A percentile compares a stretch with the other conserved stretches of the same genome.
Evolutionary conservation across 495 filamentous ascomycete species (phyloP).

Genomic region (Penicillium parvum): DNA sequence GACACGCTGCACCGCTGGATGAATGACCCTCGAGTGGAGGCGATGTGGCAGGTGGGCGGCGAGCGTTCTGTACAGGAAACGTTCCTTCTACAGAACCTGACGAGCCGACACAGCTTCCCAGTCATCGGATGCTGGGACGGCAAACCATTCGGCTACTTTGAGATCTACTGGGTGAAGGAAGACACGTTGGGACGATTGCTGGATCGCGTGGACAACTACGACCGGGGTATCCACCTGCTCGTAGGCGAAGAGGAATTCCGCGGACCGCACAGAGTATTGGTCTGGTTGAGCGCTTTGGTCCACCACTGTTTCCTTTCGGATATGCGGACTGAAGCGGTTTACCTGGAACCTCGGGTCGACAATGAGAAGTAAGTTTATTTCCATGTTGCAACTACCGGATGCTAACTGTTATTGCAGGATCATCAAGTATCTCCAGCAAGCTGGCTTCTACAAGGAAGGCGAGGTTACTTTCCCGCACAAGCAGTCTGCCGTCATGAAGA

Average conservation of each 20-base stretch:
- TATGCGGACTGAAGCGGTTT: conserved; percentile 72
- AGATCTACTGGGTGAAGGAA: conserved; percentile 98
- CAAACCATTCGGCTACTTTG: conserved; percentile 94
- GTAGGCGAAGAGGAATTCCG: conserved; percentile 92
- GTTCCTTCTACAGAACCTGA: conserved; percentile 63
- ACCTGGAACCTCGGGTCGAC: conserved; percentile 88
- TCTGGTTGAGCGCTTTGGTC: conserved; percentile 81
- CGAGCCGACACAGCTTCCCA: conserved; percentile 73
- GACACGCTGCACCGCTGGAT: conserved; percentile 87
- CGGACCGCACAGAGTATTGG: conserved; percentile 64
- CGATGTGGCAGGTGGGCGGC: conserved; percentile 73
- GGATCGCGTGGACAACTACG: conserved; percentile 68
- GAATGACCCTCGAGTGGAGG: conserved; percentile 76
- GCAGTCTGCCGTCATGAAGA: conserved; percentile 80
- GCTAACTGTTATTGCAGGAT: conserved; percentile 44
- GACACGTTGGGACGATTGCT: conserved; percentile 68
- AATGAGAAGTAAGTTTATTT: conserved; percentile 68
- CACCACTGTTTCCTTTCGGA: conserved; percentile 82
- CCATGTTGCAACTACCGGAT: conserved; percentile 1
- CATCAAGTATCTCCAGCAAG: conserved; percentile 65
- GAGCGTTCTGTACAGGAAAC: conserved; percentile 58
- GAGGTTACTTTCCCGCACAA: conserved; percentile 91
- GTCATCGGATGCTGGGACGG: conserved; percentile 93
- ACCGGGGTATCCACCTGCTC: conserved; percentile 81
- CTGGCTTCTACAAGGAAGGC: conserved; percentile 83